A percentile compares a stretch with the other conserved stretches of the same genome.
Evolutionary conservation across 495 filamentous ascomycete species (phyloP).

Genomic region (Cairneyella variabilis): DNA sequence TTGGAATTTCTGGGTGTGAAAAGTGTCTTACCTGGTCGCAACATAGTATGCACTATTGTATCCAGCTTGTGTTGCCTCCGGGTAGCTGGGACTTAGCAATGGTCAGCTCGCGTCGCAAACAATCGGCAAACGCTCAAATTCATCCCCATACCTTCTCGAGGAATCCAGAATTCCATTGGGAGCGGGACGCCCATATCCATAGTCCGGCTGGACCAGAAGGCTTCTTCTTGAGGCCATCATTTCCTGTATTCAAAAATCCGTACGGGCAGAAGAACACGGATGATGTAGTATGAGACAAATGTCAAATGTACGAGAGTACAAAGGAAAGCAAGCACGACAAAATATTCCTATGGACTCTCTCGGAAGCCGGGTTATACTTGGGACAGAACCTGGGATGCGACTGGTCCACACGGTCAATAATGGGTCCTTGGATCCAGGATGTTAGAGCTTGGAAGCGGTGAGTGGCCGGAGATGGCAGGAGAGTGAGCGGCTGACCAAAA

Average conservation of each 20-base stretch:
- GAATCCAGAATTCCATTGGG: constrained; percentile 15
- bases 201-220: constrained; percentile 24
- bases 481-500: constrained; percentile 14
- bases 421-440: constrained; percentile 16
- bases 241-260: constrained; percentile 9
- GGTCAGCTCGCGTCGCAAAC: constrained; percentile 11
- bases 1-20: constrained; percentile 9
- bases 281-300: constrained; percentile 16
- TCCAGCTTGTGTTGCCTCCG: constrained; percentile 12
- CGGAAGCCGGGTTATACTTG: constrained; percentile 8
- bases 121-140: not conserved
- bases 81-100: constrained; percentile 16
- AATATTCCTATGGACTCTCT: not conserved
- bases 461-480: too few species aligned
- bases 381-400: constrained; percentile 5
- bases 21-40: constrained; percentile 25
- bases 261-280: constrained; percentile 12
- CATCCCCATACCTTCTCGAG: constrained; percentile 23
- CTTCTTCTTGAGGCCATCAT: constrained; percentile 28
- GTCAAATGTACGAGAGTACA: constrained; percentile 17
- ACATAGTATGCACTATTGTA: constrained; percentile 24
- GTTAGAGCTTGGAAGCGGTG: constrained; percentile 12
- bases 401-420: constrained; percentile 8
- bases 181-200: constrained; percentile 15
- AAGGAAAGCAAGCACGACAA: constrained; percentile 20